Percentiles rank a stretch among this genome's conserved stretches.
Conservation (phyloP, 2,329 filamentous ascomycete species). For the Neopestalotiopsis sp. region DNA sequence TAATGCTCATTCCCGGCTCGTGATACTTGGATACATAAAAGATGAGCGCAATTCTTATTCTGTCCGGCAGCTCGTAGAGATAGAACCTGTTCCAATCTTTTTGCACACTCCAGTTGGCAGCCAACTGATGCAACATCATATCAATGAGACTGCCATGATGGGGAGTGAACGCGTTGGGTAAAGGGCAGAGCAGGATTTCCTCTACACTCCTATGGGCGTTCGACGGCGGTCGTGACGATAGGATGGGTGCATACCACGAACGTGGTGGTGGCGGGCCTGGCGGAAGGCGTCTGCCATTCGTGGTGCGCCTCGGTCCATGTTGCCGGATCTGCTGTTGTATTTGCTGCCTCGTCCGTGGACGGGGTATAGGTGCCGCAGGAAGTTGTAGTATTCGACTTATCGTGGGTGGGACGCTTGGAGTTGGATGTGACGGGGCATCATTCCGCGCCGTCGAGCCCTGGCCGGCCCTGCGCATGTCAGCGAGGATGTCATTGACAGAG, state of each 20-base stretch:
- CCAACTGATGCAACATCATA: slow-evolving; percentile 55
- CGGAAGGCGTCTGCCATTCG: slow-evolving; percentile 56
- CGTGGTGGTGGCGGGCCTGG: slow-evolving; percentile 64
- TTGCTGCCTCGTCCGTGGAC: slow-evolving; percentile 51
- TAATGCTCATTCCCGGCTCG: slow-evolving; percentile 52
- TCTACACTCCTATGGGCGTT: slow-evolving; percentile 25
- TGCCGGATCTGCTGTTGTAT: slow-evolving; percentile 30
- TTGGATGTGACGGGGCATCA: slow-evolving; percentile 35
- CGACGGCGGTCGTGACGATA: slow-evolving; percentile 34
- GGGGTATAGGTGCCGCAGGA: slow-evolving; percentile 60
- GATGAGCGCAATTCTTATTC: slow-evolving; percentile 57
- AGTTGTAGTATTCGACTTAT: slow-evolving; percentile 65
- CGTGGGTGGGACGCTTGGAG: slow-evolving; percentile 63
- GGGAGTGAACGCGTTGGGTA: slow-evolving; percentile 54
- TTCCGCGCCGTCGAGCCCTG: slow-evolving; percentile 33
- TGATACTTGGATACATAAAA: slow-evolving; percentile 53
- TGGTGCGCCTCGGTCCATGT: slow-evolving; percentile 39
- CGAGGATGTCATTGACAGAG: slow-evolving; percentile 66
- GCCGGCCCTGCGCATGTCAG: slow-evolving; percentile 57
- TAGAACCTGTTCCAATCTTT: slow-evolving; percentile 62
- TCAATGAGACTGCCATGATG: slow-evolving; percentile 56
- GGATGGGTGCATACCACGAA: slow-evolving; percentile 56
- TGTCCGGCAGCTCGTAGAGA: slow-evolving; percentile 59
- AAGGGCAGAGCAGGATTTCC: slow-evolving; percentile 30
- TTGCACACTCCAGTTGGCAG: slow-evolving; percentile 60